A percentile compares a stretch with the other conserved stretches of the same genome.
Conservation (phyloP, 192 early-diverging fungal species). For the Rhizoclosmatium globosum region DNA sequence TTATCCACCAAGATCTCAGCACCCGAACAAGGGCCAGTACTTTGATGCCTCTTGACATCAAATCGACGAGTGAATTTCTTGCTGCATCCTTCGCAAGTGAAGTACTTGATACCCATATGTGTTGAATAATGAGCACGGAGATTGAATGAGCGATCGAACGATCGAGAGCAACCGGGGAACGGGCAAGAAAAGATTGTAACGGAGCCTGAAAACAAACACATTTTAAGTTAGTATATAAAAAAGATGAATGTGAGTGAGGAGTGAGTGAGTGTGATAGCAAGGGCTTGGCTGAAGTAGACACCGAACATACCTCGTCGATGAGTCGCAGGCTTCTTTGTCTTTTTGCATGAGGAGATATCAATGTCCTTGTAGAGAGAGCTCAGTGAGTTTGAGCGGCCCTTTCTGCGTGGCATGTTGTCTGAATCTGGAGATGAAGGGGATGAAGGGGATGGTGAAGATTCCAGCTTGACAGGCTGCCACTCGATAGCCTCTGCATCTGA, state of each 20-base stretch:
- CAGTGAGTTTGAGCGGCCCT: not conserved
- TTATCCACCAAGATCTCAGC: conserved; percentile 12
- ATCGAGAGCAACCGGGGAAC: conserved; percentile 4
- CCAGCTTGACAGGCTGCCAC: too few relatives aligned
- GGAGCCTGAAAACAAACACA: not conserved
- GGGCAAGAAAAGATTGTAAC: conserved; percentile 13
- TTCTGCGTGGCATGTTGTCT: not conserved
- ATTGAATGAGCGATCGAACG: conserved; percentile 25
- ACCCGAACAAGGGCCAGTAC: not conserved
- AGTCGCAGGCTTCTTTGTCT: not conserved
- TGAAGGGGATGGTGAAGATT: not conserved
- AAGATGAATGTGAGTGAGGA: not conserved
- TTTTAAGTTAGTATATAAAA: not conserved
- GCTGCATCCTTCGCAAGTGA: conserved; percentile 9
- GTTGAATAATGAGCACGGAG: conserved; percentile 18
- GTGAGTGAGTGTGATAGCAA: not conserved
- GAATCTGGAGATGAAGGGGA: not conserved
- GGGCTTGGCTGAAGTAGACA: not conserved
- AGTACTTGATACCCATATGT: conserved; percentile 15
- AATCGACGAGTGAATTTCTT: conserved; percentile 27
- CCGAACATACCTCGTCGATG: not conserved
- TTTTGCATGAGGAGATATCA: conserved; percentile 3
- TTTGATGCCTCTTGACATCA: conserved; percentile 28
- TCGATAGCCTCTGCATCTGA: too few relatives aligned
- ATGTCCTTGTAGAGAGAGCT: not conserved